Evolutionary conservation across 805 yeast genomes (phyloP).

Genomic region (Cephaloascus fragrans): DNA sequence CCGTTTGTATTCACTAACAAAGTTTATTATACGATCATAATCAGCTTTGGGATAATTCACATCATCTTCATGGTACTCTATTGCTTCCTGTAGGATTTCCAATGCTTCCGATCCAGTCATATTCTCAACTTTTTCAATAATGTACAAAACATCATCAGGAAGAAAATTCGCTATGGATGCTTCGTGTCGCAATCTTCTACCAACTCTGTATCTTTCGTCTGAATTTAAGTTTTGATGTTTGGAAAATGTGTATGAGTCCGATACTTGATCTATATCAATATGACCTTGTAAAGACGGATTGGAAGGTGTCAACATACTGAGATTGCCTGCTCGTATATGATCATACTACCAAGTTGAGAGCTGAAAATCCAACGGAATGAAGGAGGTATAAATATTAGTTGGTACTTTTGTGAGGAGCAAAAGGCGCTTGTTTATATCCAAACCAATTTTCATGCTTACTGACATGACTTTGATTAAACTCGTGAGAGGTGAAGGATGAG

Average conservation of each 20-base stretch:
- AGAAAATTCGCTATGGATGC: background rate
- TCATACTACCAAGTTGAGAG: too few species aligned
- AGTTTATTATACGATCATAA: slow-evolving; percentile 8
- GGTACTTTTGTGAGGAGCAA: too few species aligned
- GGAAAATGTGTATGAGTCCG: background rate
- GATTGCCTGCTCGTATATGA: too few species aligned
- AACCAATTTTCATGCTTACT: too few species aligned
- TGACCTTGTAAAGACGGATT: too few species aligned
- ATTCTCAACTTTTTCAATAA: slow-evolving; percentile 19
- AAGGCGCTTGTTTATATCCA: too few species aligned
- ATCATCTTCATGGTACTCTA: slow-evolving; percentile 13
- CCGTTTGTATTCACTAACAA: slow-evolving; percentile 3
- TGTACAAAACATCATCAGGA: slow-evolving; percentile 2
- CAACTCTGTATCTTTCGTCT: background rate
- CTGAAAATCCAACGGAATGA: too few species aligned
- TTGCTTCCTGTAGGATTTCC: slow-evolving; percentile 11
- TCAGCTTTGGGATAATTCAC: slow-evolving; percentile 13
- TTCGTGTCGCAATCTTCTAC: background rate
- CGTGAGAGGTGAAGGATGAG: too few species aligned
- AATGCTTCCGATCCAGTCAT: slow-evolving; percentile 13
- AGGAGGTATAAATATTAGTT: too few species aligned
- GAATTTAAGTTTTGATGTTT: background rate
- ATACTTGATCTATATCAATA: background rate
- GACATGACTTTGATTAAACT: too few species aligned
- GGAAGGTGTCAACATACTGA: too few species aligned